Base-by-base conservation (phyloP, 805 yeast species). In the Wickerhamiella allomyrinae region DNA sequence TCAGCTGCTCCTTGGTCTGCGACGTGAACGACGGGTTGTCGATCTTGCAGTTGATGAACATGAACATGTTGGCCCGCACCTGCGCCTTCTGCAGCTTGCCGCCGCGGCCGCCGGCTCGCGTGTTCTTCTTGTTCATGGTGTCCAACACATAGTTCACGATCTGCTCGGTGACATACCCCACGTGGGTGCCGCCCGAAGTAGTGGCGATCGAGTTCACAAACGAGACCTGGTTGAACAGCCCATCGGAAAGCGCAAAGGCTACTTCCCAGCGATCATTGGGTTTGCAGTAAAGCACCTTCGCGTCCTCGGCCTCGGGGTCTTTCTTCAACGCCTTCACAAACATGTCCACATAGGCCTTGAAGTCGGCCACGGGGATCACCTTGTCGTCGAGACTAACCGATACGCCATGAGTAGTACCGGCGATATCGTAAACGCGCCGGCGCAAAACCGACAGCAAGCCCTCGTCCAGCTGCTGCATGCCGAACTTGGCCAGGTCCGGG, bases 171-270 rank as follows among this genome's bases (percentile, higher is more conserved):
- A 87, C 71, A 57, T 79, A 76, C 50, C 79, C 86, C 27, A 86
- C 93, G 59, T 91, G 98, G 0, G 98, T 82, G 52, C 98, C 98
- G 46, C 98, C 98, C 1, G 89, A 66, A 0, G 97, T 89, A 0
- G 98, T 91, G 0, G 98, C 98, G 58, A 91, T 91, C 6, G 96
- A 86, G 59, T 91, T 91, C 13, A 91, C 98, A 64, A 91, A 91
- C 27, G 96, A 87, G 34, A 91, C 91, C 60, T 91, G 98, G 53
- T 84, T 83, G 62, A 91, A 91, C 2, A 73, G 64, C 3, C 87
- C 89, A 55, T 86, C 95, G 34, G 96, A 82, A 4, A 86, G 80
- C 1, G 94, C 89, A 65, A 91, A 89, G 0, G 94, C 98, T 46
- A 91, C 61, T 60, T 91, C 98, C 98, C 98, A 91, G 48, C 95